Percentiles rank a stretch among this genome's conserved stretches.
Evolutionary conservation across 179 eudicot genomes (phyloP).

Genomic region (Corrigiola litoralis): DNA sequence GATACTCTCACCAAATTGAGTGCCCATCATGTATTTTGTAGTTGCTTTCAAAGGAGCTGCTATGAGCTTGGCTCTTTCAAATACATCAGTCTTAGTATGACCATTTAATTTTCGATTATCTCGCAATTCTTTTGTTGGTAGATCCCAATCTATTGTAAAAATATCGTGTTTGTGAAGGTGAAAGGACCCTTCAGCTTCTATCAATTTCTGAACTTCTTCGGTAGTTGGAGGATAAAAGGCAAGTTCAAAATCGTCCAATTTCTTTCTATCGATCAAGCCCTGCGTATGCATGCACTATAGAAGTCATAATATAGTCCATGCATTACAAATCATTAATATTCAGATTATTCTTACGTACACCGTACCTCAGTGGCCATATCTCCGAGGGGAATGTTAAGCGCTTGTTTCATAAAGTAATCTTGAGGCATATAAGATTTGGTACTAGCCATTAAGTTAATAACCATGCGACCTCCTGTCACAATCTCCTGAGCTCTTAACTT

Average conservation of each 20-base stretch:
- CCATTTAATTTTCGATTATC: background rate
- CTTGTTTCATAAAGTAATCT: constrained; percentile 19
- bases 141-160: constrained; percentile 18
- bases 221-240: constrained; percentile 22
- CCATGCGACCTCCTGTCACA: constrained; percentile 17
- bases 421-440: constrained; percentile 12
- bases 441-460: constrained; percentile 15
- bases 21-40: constrained; percentile 17
- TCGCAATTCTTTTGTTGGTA: background rate
- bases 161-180: constrained; percentile 12
- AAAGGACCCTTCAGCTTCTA: constrained; percentile 14
- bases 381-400: constrained; percentile 9
- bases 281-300: background rate
- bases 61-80: constrained; percentile 3
- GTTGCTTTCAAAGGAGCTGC: constrained; percentile 18
- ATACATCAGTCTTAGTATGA: background rate
- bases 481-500: constrained; percentile 16
- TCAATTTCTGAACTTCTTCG: constrained; percentile 9
- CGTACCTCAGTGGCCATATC: constrained; percentile 18
- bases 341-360: constrained; percentile 2
- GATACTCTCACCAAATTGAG: constrained; percentile 17
- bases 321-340: background rate
- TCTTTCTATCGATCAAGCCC: constrained; percentile 17
- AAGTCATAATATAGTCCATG: background rate
- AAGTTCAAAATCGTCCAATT: constrained; percentile 18